A percentile compares a stretch with the other conserved stretches of the same genome.
Evolutionary conservation across 2,329 filamentous ascomycete species (phyloP).

Genomic region (Pseudopithomyces chartarum): DNA sequence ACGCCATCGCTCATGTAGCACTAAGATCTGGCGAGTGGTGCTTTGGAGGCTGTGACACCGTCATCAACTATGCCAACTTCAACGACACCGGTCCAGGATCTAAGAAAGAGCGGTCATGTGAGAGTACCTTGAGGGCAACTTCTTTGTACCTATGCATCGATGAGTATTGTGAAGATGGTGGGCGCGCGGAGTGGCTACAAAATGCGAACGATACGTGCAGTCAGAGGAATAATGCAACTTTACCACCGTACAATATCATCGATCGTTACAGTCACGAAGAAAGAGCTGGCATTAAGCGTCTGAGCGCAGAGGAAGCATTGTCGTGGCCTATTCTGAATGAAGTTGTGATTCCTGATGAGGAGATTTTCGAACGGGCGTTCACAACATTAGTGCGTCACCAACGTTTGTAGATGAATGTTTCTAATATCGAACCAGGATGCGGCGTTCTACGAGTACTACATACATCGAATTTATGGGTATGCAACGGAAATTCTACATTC

Average conservation of each 20-base stretch:
- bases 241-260: conserved; percentile 35
- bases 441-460: conserved; percentile 31
- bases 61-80: conserved; percentile 35
- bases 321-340: conserved; percentile 19
- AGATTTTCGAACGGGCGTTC: conserved; percentile 32
- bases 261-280: conserved; percentile 25
- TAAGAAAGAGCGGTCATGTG: conserved; percentile 33
- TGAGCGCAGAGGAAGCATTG: conserved; percentile 27
- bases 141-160: conserved; percentile 38
- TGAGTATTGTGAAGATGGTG: conserved; percentile 27
- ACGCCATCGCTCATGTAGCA: conserved; percentile 16
- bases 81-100: conserved; percentile 36
- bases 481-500: neutral
- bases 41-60: conserved; percentile 36
- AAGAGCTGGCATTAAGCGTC: conserved; percentile 17
- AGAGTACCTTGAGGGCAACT: conserved; percentile 27
- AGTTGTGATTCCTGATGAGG: conserved; percentile 26
- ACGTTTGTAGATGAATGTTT: neutral
- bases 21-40: conserved; percentile 30
- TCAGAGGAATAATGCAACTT: conserved; percentile 22
- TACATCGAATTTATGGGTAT: conserved; percentile 38
- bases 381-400: conserved; percentile 31
- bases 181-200: conserved; percentile 22
- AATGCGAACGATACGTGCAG: conserved; percentile 27
- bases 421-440: conserved; percentile 22